Evolutionary conservation across 2,329 filamentous ascomycete species (phyloP).

Genomic region (Hypoxylon sp.): DNA sequence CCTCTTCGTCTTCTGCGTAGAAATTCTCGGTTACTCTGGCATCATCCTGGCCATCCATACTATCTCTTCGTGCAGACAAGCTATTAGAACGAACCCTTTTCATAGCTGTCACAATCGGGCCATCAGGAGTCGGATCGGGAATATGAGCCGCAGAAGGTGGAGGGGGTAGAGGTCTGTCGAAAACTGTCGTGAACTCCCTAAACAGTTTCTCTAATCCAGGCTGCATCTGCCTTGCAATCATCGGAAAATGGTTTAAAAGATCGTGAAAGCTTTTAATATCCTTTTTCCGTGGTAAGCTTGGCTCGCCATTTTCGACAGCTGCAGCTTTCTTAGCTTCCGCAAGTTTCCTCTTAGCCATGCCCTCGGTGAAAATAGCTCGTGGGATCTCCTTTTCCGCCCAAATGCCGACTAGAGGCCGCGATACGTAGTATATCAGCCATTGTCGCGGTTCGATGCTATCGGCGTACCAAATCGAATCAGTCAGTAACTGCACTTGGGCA

Average conservation of each 20-base stretch:
- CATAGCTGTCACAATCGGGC: conserved; percentile 69
- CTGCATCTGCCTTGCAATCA: conserved; percentile 97
- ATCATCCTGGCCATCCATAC: conserved; percentile 57
- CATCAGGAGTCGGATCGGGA: conserved; percentile 70
- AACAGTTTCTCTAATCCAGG: conserved; percentile 90
- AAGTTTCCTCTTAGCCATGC: conserved; percentile 58
- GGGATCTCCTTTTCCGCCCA: conserved; percentile 82
- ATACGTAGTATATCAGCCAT: conserved; percentile 98
- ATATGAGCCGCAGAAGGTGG: conserved; percentile 75
- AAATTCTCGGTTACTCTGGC: conserved; percentile 73
- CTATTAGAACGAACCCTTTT: conserved; percentile 70
- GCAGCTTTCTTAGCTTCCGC: conserved; percentile 57
- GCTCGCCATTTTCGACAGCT: conserved; percentile 60
- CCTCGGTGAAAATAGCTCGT: conserved; percentile 72
- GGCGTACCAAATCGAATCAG: conserved; percentile 89
- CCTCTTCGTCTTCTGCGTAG: conserved; percentile 90
- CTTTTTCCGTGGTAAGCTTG: conserved; percentile 79
- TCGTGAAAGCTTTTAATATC: conserved; percentile 93
- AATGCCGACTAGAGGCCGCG: conserved; percentile 85
- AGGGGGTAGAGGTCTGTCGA: conserved; percentile 86
- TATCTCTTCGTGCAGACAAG: conserved; percentile 55
- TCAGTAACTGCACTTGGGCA: conserved; percentile 88
- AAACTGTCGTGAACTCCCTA: conserved; percentile 86
- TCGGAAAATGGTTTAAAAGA: conserved; percentile 89
- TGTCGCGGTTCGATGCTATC: conserved; percentile 90